phyloP scores from a whole-genome alignment of 139 green algal species.

The Spirogloea muscicola region DNA sequence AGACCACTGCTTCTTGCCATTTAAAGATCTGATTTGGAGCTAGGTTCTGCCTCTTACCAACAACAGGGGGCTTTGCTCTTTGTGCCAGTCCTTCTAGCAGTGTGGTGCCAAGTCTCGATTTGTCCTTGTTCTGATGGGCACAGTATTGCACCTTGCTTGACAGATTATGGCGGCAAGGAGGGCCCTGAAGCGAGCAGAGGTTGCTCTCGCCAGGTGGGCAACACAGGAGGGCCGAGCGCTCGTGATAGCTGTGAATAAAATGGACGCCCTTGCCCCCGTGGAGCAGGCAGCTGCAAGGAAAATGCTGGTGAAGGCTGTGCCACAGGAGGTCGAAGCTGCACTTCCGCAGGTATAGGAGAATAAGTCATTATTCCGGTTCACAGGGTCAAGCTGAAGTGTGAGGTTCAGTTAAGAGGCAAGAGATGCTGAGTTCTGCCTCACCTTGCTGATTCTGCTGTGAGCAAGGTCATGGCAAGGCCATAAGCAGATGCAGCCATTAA shows the following conservation, averaged over 20 bases:
- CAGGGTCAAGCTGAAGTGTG: too few species aligned
- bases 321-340: background rate
- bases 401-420: too few species aligned
- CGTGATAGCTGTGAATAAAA: slow-evolving; percentile 32
- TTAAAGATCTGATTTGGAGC: background rate
- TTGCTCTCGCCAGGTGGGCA: slow-evolving; percentile 39
- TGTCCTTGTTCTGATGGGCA: background rate
- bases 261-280: background rate
- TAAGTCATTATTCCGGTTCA: too few species aligned
- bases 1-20: background rate
- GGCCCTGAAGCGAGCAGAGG: slow-evolving; percentile 17
- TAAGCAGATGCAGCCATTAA: too few species aligned
- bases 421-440: too few species aligned
- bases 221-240: slow-evolving; percentile 41
- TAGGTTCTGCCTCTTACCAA: too few species aligned
- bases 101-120: background rate
- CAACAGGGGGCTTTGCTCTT: too few species aligned
- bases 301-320: slow-evolving; percentile 5
- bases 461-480: too few species aligned
- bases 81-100: background rate
- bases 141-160: background rate
- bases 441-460: too few species aligned
- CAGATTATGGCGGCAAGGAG: slow-evolving; percentile 2
- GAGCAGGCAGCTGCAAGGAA: slow-evolving; percentile 1
- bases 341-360: slow-evolving; percentile 28